Evolutionary conservation across 176 grass and related monocot genomes (phyloP), one percentile per base, ranked within the genome.

Genomic region (Carex scoparia): DNA sequence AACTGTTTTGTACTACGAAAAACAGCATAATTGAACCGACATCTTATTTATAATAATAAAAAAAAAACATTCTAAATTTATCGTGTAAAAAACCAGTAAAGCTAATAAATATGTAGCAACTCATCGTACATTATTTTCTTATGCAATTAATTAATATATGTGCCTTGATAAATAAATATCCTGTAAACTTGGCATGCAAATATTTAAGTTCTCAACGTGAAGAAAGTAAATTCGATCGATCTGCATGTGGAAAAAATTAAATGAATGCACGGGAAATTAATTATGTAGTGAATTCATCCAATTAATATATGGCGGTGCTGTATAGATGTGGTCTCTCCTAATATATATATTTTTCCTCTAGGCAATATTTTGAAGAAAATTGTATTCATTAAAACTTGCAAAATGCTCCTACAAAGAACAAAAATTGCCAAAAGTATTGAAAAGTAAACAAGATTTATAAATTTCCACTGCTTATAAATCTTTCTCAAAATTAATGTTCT

Each of bases 231-330:
- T 79, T 79, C 13, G 3, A 35, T 57, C 2, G 3, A 35, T 57
- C 2, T 28, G 4, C 49, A 56, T 78, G 74, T 44, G 51, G 49
- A 77, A 55, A 56, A 57, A 78, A 57, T 32, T 78, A 10, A 78
- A 78, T 8, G 0, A 49, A 3, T 28, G 28, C 51, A 78, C 74
- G 27, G 51, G 28, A 56, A 55, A 77, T 31, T 7, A 74, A 69
- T 42, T 10, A 55, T 10, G 12, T 32, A 56, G 72, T 31, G 23
- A 4, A 79, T 35, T 79, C 30, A 58, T 58, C 0, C 51, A 79
- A 79, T 77, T 79, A 79, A 76, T 23, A 76, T 14, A 30, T 35
- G 11, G 74, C 74, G 74, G 74, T 79, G 74, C 30, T 37, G 7
- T 78, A 57, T 79, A 10, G 7, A 58, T 58, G 74, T 79, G 74